Base-by-base conservation (phyloP, 2,329 filamentous ascomycete genomes). In the Calcarisporium arbuscula region DNA sequence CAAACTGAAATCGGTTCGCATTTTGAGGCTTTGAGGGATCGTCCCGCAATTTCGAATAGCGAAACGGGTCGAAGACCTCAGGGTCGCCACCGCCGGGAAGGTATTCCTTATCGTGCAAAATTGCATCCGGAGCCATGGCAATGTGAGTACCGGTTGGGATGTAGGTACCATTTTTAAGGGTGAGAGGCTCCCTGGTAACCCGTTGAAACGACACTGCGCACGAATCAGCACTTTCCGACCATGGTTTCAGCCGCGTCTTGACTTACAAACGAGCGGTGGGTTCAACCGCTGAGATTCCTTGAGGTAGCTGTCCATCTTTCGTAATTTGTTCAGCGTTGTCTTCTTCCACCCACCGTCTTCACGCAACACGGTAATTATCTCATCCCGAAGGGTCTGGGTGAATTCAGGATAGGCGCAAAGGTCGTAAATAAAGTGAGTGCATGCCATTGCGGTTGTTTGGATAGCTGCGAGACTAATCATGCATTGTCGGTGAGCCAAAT, bases 1-100 rank as follows among this genome's bases (percentile, higher is more conserved):
- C 64, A 38, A 67, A 68, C 35, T 68, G 64, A 52, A 55, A 59
- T 22, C 60, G 52, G 40, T 62, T 60, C n/a, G n/a, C n/a, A n/a
- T n/a, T n/a, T n/a, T n/a, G n/a, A n/a, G n/a, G n/a, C n/a, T n/a
- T n/a, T n/a, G n/a, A n/a, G n/a, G 27, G 27, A 16, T 28, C 27
- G 10, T 28, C 27, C 10, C 27, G 27, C 10, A 28, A 16, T 4
- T 16, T n/a, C 10, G 27, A 28, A 16, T 28, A 28, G 5, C 27
- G 27, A 16, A 28, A 28, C n/a, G n/a, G n/a, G 27, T 28, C 27
- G 14, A 28, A 28, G 27, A 11, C 27, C n/a, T 28, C 9, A 9
- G 27, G 27, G 27, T 31, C 29, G 19, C 29, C 29, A 18, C 29
- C 29, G 16, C 29, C 29, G 11, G 29, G 29, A 11, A 31, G 29